Evolutionary conservation across 352 stramenopile genomes (phyloP), one percentile per base, ranked within the genome.

Genomic region (Phytopythium sindhum): DNA sequence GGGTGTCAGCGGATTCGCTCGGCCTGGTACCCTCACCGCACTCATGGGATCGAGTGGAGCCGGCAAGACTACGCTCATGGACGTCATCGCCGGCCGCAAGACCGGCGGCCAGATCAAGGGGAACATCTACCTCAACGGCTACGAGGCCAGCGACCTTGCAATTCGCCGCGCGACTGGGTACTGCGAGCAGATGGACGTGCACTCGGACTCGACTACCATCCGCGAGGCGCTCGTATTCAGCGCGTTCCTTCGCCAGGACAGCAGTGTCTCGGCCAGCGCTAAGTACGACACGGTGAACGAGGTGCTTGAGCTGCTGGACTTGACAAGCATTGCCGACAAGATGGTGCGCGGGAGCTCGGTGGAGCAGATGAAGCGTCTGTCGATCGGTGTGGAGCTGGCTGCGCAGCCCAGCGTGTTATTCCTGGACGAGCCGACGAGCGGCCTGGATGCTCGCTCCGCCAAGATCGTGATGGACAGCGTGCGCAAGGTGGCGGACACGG

Each of bases 351-450:
- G 35, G 7, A 41, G 35, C 35, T 41, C 35, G 35, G 35, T 41
- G 7, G 35, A 41, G 35, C 35, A 41, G 35, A 41, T 41, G 35
- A 41, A 41, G 41, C 73, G 70, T n/a, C 61, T 78, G 24, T 76
- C 67, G 41, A 89, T 97, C 31, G 92, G 86, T 51, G 84, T 97
- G 4, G 90, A 97, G 57, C 69, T 98, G 26, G 86, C 92, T 1
- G 80, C 79, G 9, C 82, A 87, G 45, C 75, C 84, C 29, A 77
- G 72, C 26, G 59, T 96, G 17, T 64, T 97, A 4, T 95, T 96
- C 61, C 53, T 84, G 45, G 79, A 88, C 37, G 79, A 88, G 45
- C 79, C 77, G n/a, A 85, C 77, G 4, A 81, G 67, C 45, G 69
- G 75, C 0, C 54, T 88, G 66, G 95, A 17, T 92, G 91, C 53